Evolutionary conservation across 2,329 filamentous ascomycete species (phyloP).

Genomic region (Didymella exigua): DNA sequence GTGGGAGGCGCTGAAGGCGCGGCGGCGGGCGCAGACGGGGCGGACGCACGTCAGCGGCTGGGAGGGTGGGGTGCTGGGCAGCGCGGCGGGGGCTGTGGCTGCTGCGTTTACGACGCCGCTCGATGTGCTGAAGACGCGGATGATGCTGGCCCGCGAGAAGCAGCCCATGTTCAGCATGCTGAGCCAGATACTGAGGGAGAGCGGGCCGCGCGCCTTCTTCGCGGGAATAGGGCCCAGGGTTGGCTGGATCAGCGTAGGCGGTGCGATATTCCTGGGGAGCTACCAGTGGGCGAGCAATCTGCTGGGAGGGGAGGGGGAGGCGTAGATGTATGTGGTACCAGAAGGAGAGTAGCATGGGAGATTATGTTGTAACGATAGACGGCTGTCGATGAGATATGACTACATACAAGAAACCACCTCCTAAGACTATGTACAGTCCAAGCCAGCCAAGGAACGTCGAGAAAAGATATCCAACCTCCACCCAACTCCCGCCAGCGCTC

Average conservation of each 20-base stretch:
- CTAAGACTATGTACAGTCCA: conserved; percentile 7
- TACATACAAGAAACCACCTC: background rate
- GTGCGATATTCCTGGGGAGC: conserved; percentile 90
- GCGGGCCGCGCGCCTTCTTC: conserved; percentile 73
- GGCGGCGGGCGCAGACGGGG: conserved; percentile 57
- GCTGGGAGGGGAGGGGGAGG: conserved; percentile 56
- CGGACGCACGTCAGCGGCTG: conserved; percentile 66
- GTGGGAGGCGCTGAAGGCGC: conserved; percentile 90
- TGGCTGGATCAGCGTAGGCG: conserved; percentile 93
- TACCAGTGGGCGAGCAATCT: conserved; percentile 89
- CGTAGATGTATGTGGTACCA: conserved; percentile 43
- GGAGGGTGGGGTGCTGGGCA: conserved; percentile 86
- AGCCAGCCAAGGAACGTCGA: conserved; percentile 2
- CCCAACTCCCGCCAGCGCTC: background rate
- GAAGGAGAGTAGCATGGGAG: background rate
- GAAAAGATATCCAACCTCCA: background rate
- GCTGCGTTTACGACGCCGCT: conserved; percentile 89
- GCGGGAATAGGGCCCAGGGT: conserved; percentile 80
- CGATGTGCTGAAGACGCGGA: conserved; percentile 93
- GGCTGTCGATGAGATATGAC: background rate
- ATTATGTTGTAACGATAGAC: conserved; percentile 2
- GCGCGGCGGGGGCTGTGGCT: conserved; percentile 80
- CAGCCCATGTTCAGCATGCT: conserved; percentile 66
- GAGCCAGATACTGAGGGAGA: conserved; percentile 65
- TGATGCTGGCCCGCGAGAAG: conserved; percentile 83